phyloP scores from a whole-genome alignment of 805 yeast genomes.

The Candida chauliodis region DNA sequence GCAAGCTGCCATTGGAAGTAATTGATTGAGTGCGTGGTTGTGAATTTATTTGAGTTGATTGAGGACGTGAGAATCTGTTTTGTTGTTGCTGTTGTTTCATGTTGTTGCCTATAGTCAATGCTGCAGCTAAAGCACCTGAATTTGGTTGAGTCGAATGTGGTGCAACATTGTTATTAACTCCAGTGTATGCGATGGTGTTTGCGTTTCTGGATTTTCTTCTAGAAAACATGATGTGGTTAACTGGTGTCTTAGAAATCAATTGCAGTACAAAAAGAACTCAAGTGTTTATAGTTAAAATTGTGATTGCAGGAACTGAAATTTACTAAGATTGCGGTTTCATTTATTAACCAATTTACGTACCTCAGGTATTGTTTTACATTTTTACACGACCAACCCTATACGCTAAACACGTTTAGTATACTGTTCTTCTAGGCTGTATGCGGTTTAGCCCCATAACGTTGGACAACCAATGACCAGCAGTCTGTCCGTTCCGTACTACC shows the following conservation, averaged over 20 bases:
- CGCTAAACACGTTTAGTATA: too few relatives aligned
- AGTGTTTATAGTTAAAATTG: not conserved
- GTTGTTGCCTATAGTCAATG: conserved; percentile 38
- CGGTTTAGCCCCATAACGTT: conserved; percentile 18
- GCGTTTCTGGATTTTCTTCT: conserved; percentile 31
- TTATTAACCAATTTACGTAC: not conserved
- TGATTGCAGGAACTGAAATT: not conserved
- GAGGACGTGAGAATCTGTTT: conserved; percentile 1
- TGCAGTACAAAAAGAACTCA: too few relatives aligned
- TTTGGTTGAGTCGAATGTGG: conserved; percentile 33
- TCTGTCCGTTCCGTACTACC: conserved; percentile 25
- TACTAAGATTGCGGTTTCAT: conserved; percentile 1
- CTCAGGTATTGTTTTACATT: not conserved
- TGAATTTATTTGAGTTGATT: not conserved
- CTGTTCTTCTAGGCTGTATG: not conserved
- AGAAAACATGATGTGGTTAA: conserved; percentile 22
- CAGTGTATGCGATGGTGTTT: conserved; percentile 38
- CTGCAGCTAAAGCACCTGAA: conserved; percentile 42
- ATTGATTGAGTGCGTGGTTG: conserved; percentile 4
- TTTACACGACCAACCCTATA: conserved; percentile 2
- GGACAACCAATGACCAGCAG: conserved; percentile 22
- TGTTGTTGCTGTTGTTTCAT: conserved; percentile 8
- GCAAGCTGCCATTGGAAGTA: conserved; percentile 10
- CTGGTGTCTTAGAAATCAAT: too few relatives aligned
- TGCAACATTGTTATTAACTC: conserved; percentile 33